A percentile compares a stretch with the other conserved stretches of the same genome.
Conservation (phyloP, 257 asterid genomes). For the Solanum chiquidenum region DNA sequence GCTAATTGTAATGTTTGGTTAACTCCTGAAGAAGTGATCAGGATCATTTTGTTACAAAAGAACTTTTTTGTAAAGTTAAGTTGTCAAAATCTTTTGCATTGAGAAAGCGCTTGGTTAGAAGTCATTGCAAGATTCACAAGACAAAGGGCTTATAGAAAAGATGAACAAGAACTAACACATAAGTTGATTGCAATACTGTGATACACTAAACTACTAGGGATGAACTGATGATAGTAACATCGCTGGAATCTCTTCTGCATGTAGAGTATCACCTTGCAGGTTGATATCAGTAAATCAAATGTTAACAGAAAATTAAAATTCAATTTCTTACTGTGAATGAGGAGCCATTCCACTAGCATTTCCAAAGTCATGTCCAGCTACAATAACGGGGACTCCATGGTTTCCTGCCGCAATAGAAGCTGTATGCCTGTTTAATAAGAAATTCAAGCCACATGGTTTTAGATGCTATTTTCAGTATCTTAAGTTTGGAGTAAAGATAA, state of each 20-base stretch:
- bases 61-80: background rate
- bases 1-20: background rate
- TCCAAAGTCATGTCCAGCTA: slow-evolving; percentile 85
- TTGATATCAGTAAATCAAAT: background rate
- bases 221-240: background rate
- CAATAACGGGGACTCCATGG: slow-evolving; percentile 84
- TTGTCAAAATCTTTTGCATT: background rate
- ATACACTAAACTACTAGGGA: background rate
- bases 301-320: background rate
- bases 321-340: slow-evolving; percentile 77
- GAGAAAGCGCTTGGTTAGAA: background rate
- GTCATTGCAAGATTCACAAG: background rate
- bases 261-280: background rate
- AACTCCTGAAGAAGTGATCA: background rate
- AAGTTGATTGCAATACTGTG: background rate
- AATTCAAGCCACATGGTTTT: background rate
- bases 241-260: background rate
- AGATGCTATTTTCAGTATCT: background rate
- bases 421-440: slow-evolving; percentile 59
- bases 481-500: background rate
- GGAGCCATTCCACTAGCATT: slow-evolving; percentile 99
- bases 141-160: background rate
- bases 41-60: background rate
- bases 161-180: background rate
- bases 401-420: slow-evolving; percentile 95